These are phyloP conservation scores for Globisporangium middletonii DNA, from an alignment of 352 stramenopile genomes.

Conservation along the genomic window DNA sequence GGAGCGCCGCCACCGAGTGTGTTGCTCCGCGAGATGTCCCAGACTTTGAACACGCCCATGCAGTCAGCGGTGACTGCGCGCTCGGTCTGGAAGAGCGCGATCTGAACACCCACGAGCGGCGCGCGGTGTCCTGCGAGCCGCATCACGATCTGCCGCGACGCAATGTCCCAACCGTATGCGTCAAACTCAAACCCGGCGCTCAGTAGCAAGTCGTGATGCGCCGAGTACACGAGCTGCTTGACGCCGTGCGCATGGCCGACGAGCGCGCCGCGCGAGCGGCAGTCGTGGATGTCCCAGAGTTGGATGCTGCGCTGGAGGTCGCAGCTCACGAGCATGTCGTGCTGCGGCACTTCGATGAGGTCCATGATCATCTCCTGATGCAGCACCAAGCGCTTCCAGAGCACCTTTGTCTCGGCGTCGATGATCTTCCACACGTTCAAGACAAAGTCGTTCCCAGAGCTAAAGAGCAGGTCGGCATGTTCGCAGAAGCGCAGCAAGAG, in stretches of 20 bases:
- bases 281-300: slow-evolving; percentile 80
- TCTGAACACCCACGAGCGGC: slow-evolving; percentile 67
- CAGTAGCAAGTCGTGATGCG: slow-evolving; percentile 65
- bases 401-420: slow-evolving; percentile 43
- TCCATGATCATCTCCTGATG: slow-evolving; percentile 67
- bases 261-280: slow-evolving; percentile 46
- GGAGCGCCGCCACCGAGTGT: not conserved
- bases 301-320: slow-evolving; percentile 65
- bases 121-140: slow-evolving; percentile 60
- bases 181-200: slow-evolving; percentile 85
- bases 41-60: slow-evolving; percentile 78
- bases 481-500: slow-evolving; percentile 64
- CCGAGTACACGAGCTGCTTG: slow-evolving; percentile 73
- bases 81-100: slow-evolving; percentile 70
- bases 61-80: slow-evolving; percentile 74
- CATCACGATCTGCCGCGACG: slow-evolving; percentile 65
- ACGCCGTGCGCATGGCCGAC: slow-evolving; percentile 59
- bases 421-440: slow-evolving; percentile 70
- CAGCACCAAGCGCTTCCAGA: slow-evolving; percentile 44
- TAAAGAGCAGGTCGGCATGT: slow-evolving; percentile 39
- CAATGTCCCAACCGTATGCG: slow-evolving; percentile 76
- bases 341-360: slow-evolving; percentile 55
- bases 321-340: slow-evolving; percentile 74
- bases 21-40: slow-evolving; percentile 59
- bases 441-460: slow-evolving; percentile 60